Evolutionary conservation across 2,329 filamentous ascomycete genomes (phyloP), one percentile per base, ranked within the genome.

Genomic region (Fusarium oxysporum): DNA sequence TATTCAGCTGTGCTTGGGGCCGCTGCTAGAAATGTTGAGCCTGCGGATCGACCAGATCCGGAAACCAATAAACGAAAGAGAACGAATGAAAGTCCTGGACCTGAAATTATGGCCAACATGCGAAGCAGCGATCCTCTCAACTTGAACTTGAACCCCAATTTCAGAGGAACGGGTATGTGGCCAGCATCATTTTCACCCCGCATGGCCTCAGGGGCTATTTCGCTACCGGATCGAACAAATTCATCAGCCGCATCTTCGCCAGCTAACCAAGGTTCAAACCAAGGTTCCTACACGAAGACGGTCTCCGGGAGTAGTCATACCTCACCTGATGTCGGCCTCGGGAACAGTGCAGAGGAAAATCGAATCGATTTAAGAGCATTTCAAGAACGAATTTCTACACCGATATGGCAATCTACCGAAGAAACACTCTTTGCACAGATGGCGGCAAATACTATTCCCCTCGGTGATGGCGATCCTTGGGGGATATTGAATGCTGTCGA

Each of bases 331-430:
- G 58, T 72, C 30, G 81, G 77, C 12, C 78, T 81, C n/a, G 81
- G 81, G n/a, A 82, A 81, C 70, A 81, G 78, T 17, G 72, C 72
- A 10, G 81, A 82, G 59, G 81, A 83, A 61, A 82, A 82, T 41
- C 74, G 78, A 23, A 71, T 82, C 28, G 80, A 82, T 40, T 58
- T 82, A 33, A 74, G 81, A 32, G 67, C 76, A 10, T 79, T 82
- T 16, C 81, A 82, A 59, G 80, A 77, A 8, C 79, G 80, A 8
- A 74, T 79, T 8, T 50, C 73, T 19, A 76, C 76, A 21, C 79
- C 80, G 1, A 57, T 79, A 30, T 83, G 80, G 81, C 76, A 77
- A 37, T 60, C 71, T 10, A 76, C 78, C 10, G 81, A 81, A 38
- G 78, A 81, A 25, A 70, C 75, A 0, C 63, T 82, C 11, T 78